A percentile compares a stretch with the other conserved stretches of the same genome.
Conservation (phyloP, 2,329 filamentous ascomycete genomes). For the Purpureocillium takamizusanense region DNA sequence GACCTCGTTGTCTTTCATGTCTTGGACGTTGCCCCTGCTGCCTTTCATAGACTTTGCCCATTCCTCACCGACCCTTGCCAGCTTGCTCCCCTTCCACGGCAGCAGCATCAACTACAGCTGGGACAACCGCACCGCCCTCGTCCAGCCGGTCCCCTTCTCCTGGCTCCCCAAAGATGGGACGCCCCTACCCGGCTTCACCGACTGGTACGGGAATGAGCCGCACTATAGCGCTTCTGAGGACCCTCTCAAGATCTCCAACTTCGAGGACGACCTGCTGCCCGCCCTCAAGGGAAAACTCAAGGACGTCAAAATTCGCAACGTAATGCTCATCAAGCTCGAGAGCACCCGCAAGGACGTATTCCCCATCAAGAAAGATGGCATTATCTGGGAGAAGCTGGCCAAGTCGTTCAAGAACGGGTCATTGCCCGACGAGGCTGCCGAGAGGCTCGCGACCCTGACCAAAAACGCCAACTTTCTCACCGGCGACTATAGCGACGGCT, state of each 20-base stretch:
- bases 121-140: constrained; percentile 18
- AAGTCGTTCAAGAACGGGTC: constrained; percentile 20
- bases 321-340: constrained; percentile 31
- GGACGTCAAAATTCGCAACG: constrained; percentile 28
- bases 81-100: constrained; percentile 13
- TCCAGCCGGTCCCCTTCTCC: constrained; percentile 8
- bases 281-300: constrained; percentile 14
- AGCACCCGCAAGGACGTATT: constrained; percentile 36
- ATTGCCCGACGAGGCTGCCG: constrained; percentile 20
- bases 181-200: constrained; percentile 13
- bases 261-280: constrained; percentile 21
- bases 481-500: constrained; percentile 23
- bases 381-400: constrained; percentile 25
- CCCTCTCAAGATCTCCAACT: constrained; percentile 30
- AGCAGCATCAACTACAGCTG: constrained; percentile 16
- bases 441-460: constrained; percentile 18
- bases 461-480: constrained; percentile 22
- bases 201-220: constrained; percentile 14
- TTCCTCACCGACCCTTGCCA: constrained; percentile 18
- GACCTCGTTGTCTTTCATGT: constrained; percentile 22
- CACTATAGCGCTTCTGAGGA: constrained; percentile 27
- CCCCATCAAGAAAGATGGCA: constrained; percentile 29
- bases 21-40: constrained; percentile 22
- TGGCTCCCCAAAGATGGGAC: constrained; percentile 14
- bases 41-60: constrained; percentile 24